A percentile compares a stretch with the other conserved stretches of the same genome.
Conservation (phyloP, 306 rosid species). For the Citrullus colocynthis region DNA sequence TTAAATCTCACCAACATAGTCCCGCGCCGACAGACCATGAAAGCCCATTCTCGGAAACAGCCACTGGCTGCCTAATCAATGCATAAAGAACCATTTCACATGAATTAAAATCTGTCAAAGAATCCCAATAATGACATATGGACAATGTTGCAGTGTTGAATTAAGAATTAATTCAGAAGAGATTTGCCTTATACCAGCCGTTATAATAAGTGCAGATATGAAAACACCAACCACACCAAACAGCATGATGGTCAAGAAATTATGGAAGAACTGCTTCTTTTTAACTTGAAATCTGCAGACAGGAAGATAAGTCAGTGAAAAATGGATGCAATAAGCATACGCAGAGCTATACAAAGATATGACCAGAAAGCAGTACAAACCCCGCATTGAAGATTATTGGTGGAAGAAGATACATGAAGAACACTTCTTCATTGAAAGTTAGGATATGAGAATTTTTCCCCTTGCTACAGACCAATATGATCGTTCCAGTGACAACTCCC, state of each 20-base stretch:
- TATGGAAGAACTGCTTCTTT: slow-evolving; percentile 84
- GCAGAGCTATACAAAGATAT: background rate
- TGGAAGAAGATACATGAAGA: slow-evolving; percentile 94
- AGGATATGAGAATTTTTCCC: slow-evolving; percentile 75
- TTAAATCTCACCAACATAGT: slow-evolving; percentile 55
- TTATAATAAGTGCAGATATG: slow-evolving; percentile 47
- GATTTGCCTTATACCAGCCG: slow-evolving; percentile 30
- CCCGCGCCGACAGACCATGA: slow-evolving; percentile 33
- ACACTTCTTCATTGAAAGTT: slow-evolving; percentile 60
- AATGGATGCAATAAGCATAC: background rate
- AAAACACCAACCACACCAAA: slow-evolving; percentile 83
- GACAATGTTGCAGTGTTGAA: background rate
- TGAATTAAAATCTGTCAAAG: background rate
- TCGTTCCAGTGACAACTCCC: slow-evolving; percentile 56
- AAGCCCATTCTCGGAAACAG: slow-evolving; percentile 69
- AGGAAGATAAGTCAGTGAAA: slow-evolving; percentile 3
- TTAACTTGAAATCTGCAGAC: slow-evolving; percentile 80
- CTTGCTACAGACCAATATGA: slow-evolving; percentile 44
- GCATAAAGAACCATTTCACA: slow-evolving; percentile 2
- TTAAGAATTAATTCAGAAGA: background rate
- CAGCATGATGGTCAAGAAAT: slow-evolving; percentile 75
- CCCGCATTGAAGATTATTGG: slow-evolving; percentile 96
- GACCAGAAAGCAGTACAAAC: slow-evolving; percentile 25
- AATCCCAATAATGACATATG: background rate
- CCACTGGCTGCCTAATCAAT: slow-evolving; percentile 70